These are phyloP conservation scores for Trichoderma breve DNA, from an alignment of 2,329 filamentous ascomycete genomes.

Conservation along the genomic window DNA sequence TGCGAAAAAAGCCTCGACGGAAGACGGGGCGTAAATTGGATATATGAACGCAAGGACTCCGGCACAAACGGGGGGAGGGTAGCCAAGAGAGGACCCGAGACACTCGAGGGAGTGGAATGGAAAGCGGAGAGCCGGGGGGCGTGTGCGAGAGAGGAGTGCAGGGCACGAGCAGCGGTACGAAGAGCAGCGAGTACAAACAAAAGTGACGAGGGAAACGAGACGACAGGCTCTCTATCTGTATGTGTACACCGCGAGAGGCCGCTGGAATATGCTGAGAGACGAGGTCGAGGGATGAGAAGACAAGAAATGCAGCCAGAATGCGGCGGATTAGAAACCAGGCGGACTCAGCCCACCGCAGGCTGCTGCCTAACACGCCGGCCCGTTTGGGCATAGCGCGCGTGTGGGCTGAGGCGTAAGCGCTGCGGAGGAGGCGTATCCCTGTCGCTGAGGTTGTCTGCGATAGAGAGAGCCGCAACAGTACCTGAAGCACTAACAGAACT, in stretches of 20 bases:
- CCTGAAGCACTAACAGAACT: slow-evolving; percentile 16
- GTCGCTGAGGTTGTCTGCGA: neutral
- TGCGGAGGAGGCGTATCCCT: slow-evolving; percentile 23
- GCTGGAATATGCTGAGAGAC: neutral
- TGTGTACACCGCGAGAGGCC: neutral
- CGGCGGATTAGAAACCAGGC: slow-evolving; percentile 23
- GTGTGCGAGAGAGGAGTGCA: neutral
- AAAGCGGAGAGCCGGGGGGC: slow-evolving; percentile 9
- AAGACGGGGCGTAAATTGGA: slow-evolving; percentile 18
- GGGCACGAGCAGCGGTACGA: neutral
- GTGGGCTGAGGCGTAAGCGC: slow-evolving; percentile 22
- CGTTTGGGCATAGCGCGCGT: slow-evolving; percentile 21
- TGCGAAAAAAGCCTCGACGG: slow-evolving; percentile 2
- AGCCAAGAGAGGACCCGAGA: slow-evolving; percentile 3
- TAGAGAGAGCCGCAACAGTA: slow-evolving; percentile 11
- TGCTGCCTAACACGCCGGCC: slow-evolving; percentile 26
- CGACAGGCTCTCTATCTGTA: neutral
- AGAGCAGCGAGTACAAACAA: neutral
- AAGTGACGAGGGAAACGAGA: neutral
- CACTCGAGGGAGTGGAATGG: slow-evolving; percentile 10
- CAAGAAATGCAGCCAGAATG: slow-evolving; percentile 19
- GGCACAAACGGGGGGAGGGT: slow-evolving; percentile 13
- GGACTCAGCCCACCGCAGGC: slow-evolving; percentile 24
- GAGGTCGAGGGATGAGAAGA: neutral
- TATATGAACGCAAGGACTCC: slow-evolving; percentile 18